A percentile compares a stretch with the other conserved stretches of the same genome.
Conservation (phyloP, 1,284 basidiomycete species). For the Fomitopsis palustris region DNA sequence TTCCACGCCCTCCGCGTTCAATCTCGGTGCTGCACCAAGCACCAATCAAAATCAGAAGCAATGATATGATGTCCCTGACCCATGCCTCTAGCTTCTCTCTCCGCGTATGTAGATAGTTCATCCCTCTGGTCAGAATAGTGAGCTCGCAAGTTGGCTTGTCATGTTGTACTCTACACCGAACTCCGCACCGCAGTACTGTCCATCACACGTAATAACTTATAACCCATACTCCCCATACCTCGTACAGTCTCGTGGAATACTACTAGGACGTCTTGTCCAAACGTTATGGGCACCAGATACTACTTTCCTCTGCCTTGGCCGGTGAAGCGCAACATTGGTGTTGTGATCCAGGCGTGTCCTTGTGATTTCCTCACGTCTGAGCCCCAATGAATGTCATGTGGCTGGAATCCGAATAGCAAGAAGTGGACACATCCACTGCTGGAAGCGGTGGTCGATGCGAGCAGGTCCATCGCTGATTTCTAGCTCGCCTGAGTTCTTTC, state of each 20-base stretch:
- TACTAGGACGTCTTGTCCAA: not conserved
- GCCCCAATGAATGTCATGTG: too few relatives aligned
- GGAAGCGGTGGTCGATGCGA: too few relatives aligned
- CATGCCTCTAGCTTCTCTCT: not conserved
- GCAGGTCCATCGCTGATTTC: too few relatives aligned
- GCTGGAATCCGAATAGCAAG: not conserved
- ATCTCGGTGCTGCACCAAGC: conserved; percentile 21
- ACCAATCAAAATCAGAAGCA: conserved; percentile 22
- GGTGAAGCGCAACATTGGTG: too few relatives aligned
- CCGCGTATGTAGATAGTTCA: conserved; percentile 1
- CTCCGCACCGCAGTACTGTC: not conserved
- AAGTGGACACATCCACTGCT: too few relatives aligned
- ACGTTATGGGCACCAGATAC: too few relatives aligned
- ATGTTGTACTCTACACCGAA: not conserved
- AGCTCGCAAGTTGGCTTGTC: not conserved
- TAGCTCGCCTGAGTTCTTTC: too few relatives aligned
- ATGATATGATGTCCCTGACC: conserved; percentile 3
- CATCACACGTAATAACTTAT: not conserved
- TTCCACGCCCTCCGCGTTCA: conserved; percentile 24
- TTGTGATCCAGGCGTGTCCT: too few relatives aligned
- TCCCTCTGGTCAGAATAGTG: not conserved
- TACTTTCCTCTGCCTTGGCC: too few relatives aligned
- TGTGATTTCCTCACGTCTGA: too few relatives aligned
- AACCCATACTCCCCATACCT: not conserved
- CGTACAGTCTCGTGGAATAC: not conserved